phyloP scores from a whole-genome alignment of 306 rosid species.

The Spatholobus suberectus region DNA sequence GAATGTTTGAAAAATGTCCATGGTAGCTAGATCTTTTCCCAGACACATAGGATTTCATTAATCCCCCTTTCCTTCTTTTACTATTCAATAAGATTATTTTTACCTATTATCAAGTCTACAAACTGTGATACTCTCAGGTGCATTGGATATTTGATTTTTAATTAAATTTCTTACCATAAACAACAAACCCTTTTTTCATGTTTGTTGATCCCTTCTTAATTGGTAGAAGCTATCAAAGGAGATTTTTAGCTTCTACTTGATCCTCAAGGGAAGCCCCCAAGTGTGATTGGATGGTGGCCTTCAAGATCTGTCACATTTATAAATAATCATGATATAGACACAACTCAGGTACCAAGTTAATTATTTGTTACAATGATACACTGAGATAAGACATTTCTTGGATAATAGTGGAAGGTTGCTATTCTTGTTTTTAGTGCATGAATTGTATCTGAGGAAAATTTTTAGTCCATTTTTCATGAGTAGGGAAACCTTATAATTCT shows the following conservation, averaged over 20 bases:
- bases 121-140: not conserved
- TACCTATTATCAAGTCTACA: not conserved
- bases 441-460: not conserved
- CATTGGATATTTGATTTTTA: slow-evolving; percentile 8
- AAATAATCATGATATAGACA: slow-evolving; percentile 92
- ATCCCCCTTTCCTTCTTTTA: not conserved
- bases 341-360: slow-evolving; percentile 73
- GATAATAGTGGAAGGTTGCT: not conserved
- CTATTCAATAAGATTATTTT: not conserved
- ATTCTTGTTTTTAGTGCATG: slow-evolving; percentile 9
- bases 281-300: slow-evolving; percentile 92
- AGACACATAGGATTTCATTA: not conserved
- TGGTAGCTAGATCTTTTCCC: slow-evolving; percentile 5
- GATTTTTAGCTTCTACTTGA: slow-evolving; percentile 82
- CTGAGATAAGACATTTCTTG: not conserved
- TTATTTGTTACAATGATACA: not conserved
- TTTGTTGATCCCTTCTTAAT: not conserved
- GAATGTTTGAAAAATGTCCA: not conserved
- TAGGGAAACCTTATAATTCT: no score
- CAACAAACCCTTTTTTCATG: not conserved
- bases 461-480: no score
- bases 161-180: not conserved
- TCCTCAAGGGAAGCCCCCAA: slow-evolving; percentile 87
- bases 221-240: slow-evolving; percentile 87
- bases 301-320: slow-evolving; percentile 86